These are phyloP conservation scores for Sonneratia caseolaris DNA, from an alignment of 345 rosid species.

Conservation along the genomic window DNA sequence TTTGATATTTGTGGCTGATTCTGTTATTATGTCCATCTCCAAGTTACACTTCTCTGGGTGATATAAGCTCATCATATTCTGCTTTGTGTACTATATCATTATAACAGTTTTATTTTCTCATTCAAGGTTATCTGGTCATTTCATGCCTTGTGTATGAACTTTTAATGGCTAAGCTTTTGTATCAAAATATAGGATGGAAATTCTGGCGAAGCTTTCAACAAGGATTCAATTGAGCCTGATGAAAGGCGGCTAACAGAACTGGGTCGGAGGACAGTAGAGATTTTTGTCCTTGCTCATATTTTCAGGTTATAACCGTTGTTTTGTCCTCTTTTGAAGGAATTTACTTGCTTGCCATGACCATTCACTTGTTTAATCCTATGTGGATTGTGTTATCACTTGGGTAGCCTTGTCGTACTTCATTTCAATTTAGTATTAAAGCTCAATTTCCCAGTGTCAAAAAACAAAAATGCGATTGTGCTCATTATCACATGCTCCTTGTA, in stretches of 20 bases:
- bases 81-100: no score
- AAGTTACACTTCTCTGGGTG: no score
- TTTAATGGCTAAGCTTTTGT: constrained; percentile 9
- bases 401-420: not conserved
- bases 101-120: no score
- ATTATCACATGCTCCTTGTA: not conserved
- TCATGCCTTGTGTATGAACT: not conserved
- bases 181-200: constrained; percentile 49
- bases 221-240: constrained; percentile 70
- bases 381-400: not conserved
- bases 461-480: not conserved
- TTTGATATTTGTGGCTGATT: not conserved
- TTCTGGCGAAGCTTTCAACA: constrained; percentile 71
- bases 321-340: not conserved
- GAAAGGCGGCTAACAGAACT: constrained; percentile 87
- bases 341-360: not conserved
- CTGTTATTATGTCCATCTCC: no score
- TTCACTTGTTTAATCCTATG: not conserved
- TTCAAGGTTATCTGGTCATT: not conserved
- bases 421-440: no score
- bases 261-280: constrained; percentile 88
- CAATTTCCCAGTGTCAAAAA: not conserved
- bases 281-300: constrained; percentile 80
- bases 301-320: constrained; percentile 43
- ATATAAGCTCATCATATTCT: no score